Base-by-base conservation (phyloP, 2,329 filamentous ascomycete species). In the Botrytis porri region DNA sequence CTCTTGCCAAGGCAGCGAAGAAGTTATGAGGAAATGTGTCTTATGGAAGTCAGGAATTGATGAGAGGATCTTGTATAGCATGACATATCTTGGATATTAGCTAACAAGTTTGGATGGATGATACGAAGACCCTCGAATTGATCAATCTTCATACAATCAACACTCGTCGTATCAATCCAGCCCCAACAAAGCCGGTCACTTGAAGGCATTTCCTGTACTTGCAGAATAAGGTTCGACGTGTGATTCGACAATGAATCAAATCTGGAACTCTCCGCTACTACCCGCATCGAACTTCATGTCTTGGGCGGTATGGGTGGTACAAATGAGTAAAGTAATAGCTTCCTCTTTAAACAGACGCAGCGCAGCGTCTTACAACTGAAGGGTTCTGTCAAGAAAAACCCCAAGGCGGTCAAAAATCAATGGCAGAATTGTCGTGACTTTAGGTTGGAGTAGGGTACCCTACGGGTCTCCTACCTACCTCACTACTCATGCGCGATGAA, bases 351-450 rank as follows among this genome's bases (percentile, higher is more conserved):
- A 35, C 35, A 22, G 29, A n/a, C 51, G 63, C 29, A n/a, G 62
- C 51, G 63, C 29, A n/a, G 62, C 41, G 20, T 25, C 29, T 37
- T 65, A 14, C 29, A 22, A 43, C 25, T 25, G 62, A 43, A 64
- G 41, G 22, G 43, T n/a, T 51, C 22, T n/a, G 32, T 51, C 43
- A 37, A n/a, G 43, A n/a, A 35, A 65, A 48, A 3, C 3, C n/a
- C 22, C 18, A 65, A 48, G 62, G 63, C 43, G 63, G 63, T 51
- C 32, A 66, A 39, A 14, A 22, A 54, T n/a, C 16, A 5, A 39
- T 39, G 64, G 64, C 32, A 66, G 45, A 66, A 66, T n/a, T 64
- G 9, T 41, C 63, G 20, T 65, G 43, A 65, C 32, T 54, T 54
- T 35, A 4, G 57, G 29, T 51, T 51, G 45, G 45, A 25, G 22